Evolutionary conservation across 192 early-diverging fungal species (phyloP).

Genomic region (Gaertneriomyces sp.): DNA sequence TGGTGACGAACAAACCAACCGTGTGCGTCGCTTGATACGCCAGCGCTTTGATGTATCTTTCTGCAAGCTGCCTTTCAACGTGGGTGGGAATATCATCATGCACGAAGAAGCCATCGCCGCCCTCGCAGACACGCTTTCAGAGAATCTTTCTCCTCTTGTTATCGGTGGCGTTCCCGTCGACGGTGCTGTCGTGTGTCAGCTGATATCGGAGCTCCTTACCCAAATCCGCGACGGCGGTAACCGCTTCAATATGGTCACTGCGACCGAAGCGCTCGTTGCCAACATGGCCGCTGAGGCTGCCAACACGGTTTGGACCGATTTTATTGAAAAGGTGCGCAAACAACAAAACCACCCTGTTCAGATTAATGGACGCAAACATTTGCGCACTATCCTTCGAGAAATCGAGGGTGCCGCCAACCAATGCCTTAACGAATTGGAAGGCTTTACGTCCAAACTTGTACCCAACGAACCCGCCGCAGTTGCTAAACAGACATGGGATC

Average conservation of each 20-base stretch:
- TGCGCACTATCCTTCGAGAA: constrained; percentile 49
- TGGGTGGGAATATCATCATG: constrained; percentile 10
- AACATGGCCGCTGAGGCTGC: constrained; percentile 57
- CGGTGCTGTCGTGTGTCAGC: constrained; percentile 41
- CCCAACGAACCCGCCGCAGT: constrained; percentile 43
- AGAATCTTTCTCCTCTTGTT: constrained; percentile 36
- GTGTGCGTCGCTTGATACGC: constrained; percentile 42
- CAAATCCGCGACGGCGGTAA: constrained; percentile 51
- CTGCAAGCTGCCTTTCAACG: constrained; percentile 46
- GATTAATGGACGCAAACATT: constrained; percentile 47
- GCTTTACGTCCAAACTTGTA: constrained; percentile 40
- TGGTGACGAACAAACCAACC: constrained; percentile 53
- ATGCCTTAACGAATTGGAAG: constrained; percentile 44
- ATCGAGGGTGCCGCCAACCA: constrained; percentile 47
- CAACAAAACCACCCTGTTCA: constrained; percentile 47
- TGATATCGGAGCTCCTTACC: constrained; percentile 48
- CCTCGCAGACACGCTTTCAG: constrained; percentile 38
- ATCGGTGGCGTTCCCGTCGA: constrained; percentile 47
- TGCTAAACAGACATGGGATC: constrained; percentile 44
- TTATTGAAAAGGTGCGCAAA: constrained; percentile 39
- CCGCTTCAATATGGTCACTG: constrained; percentile 56
- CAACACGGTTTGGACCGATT: constrained; percentile 53
- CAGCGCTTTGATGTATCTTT: constrained; percentile 42
- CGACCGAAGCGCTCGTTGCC: constrained; percentile 50
- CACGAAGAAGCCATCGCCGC: constrained; percentile 35